These are phyloP conservation scores for Scalesia atractyloides DNA, from an alignment of 129 eudicot species.

Conservation along the genomic window DNA sequence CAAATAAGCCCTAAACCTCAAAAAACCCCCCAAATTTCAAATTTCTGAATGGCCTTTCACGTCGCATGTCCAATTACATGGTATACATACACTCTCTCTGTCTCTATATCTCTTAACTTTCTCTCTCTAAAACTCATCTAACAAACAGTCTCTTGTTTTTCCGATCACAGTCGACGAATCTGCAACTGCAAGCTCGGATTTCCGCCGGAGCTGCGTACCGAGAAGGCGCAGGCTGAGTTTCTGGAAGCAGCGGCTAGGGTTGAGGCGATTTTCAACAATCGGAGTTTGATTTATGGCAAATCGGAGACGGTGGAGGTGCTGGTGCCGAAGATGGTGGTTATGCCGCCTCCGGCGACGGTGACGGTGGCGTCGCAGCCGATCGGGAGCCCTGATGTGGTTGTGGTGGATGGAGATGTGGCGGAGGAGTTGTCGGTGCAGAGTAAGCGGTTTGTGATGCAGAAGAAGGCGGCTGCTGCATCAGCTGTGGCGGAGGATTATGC, in stretches of 20 bases:
- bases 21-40: conserved; percentile 30
- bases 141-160: conserved; percentile 4
- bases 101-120: neutral
- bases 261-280: conserved; percentile 59
- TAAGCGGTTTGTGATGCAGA: conserved; percentile 76
- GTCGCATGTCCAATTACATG: conserved; percentile 92
- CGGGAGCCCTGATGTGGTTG: conserved; percentile 13
- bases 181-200: conserved; percentile 73
- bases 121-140: conserved; percentile 12
- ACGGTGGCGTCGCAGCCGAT: conserved; percentile 25
- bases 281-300: conserved; percentile 41
- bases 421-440: conserved; percentile 64
- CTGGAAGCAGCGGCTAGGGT: conserved; percentile 49
- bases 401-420: conserved; percentile 36
- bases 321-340: conserved; percentile 64
- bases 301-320: conserved; percentile 56
- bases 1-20: conserved; percentile 19
- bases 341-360: conserved; percentile 39
- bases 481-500: conserved; percentile 78
- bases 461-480: conserved; percentile 74
- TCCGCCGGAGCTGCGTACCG: conserved; percentile 46
- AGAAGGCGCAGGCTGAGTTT: conserved; percentile 42
- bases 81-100: conserved; percentile 28
- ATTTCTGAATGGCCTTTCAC: conserved; percentile 71
- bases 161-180: conserved; percentile 59